These are phyloP conservation scores for Cryptococcus jaspeensis DNA, from an alignment of 1,284 basidiomycete species.

Conservation along the genomic window DNA sequence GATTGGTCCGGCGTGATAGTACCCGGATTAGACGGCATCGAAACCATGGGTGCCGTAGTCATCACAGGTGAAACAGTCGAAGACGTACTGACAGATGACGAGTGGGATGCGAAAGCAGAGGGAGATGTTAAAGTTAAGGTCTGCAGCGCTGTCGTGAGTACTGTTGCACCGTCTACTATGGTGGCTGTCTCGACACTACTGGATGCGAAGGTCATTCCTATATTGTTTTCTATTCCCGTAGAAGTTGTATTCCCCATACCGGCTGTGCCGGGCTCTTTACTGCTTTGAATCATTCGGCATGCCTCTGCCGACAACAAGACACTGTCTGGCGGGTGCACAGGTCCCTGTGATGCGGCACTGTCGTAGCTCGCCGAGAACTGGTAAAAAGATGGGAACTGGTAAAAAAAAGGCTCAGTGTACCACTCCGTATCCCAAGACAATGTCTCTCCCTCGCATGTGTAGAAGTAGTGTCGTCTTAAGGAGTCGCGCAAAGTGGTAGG, in stretches of 20 bases:
- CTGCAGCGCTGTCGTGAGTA: background rate
- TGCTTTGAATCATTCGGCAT: conserved; percentile 8
- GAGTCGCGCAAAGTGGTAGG: background rate
- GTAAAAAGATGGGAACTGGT: conserved; percentile 29
- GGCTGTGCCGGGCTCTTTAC: background rate
- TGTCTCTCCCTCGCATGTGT: conserved; percentile 23
- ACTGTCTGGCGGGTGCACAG: conserved; percentile 33
- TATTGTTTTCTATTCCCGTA: background rate
- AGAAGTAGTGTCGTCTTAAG: conserved; percentile 26
- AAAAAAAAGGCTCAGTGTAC: conserved; percentile 42
- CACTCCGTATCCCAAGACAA: conserved; percentile 30
- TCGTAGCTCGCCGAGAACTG: conserved; percentile 27
- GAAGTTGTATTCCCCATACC: background rate
- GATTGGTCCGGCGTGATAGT: background rate
- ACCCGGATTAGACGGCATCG: background rate
- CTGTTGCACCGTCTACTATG: conserved; percentile 2
- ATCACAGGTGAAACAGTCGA: too few species aligned
- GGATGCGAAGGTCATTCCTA: background rate
- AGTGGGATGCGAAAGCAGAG: background rate
- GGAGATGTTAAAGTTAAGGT: conserved; percentile 6
- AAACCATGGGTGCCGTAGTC: too few species aligned
- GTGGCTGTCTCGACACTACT: background rate
- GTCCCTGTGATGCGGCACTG: conserved; percentile 27
- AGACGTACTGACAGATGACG: conserved; percentile 2
- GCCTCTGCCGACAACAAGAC: conserved; percentile 18